Evolutionary conservation across 2,329 filamentous ascomycete species (phyloP), one percentile per base, ranked within the genome.

Genomic region (Colletotrichum godetiae): DNA sequence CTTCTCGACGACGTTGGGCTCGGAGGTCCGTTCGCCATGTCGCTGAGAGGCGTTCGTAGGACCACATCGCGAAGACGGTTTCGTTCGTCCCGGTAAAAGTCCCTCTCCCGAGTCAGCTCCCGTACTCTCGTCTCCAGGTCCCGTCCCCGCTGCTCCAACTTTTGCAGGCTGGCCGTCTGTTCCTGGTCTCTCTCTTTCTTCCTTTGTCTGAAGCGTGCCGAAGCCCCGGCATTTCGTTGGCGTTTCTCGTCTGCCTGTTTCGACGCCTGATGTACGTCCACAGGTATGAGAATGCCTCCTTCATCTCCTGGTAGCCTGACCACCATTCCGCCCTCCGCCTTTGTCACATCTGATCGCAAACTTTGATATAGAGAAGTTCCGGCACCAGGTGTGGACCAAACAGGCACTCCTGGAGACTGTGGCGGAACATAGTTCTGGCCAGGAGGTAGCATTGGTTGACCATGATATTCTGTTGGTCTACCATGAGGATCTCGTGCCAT

Each of bases 221-320:
- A 97, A 6, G 95, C 95, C 60, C 93, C 93, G 53, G 95, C 95
- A 79, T 97, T 97, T 64, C 94, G 90, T 81, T 93, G 92, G 68
- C 95, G 88, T 83, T 97, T 97, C 81, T 97, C 94, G 78, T 97
- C 94, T 52, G 94, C 93, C 77, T 94, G 91, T 76, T 92, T 92
- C 13, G 95, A 97, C 13, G 93, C 95, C 77, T 94, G 93, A 76
- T 94, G 93, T 56, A 94, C 91, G 80, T 97, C 94, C 11, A 96
- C 91, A 15, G 92, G 92, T 61, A 95, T 90, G 11, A 87, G 82
- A 55, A 90, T 88, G 15, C 66, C 63, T 24, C 58, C 35, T 82
- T 80, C 56, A 84, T 84, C 53, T 82, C 85, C 76, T 79, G 59
- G 63, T 19, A 75, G 70, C 33, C 67, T 72, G 42, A 75, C 63